These are phyloP conservation scores for Evernia prunastri DNA, from an alignment of 495 filamentous ascomycete genomes.

Conservation along the genomic window DNA sequence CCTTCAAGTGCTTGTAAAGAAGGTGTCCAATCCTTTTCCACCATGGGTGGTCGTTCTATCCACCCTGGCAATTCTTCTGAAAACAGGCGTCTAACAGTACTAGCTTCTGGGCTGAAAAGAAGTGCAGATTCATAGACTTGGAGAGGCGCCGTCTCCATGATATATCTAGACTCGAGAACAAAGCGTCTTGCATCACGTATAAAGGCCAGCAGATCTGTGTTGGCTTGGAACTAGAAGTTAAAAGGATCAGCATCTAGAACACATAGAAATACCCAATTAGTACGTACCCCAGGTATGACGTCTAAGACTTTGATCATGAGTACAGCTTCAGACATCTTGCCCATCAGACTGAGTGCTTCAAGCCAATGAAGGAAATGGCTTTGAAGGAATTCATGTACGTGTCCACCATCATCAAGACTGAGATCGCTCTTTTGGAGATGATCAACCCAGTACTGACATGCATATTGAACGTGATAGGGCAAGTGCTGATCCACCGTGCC, in stretches of 20 bases:
- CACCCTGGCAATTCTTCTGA: conserved; percentile 2
- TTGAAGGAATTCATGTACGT: conserved; percentile 23
- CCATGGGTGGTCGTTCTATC: conserved; percentile 13
- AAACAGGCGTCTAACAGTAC: conserved; percentile 9
- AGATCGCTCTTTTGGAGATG: conserved; percentile 25
- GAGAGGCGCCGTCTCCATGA: conserved; percentile 12
- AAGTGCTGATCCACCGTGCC: conserved; percentile 26
- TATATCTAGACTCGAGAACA: conserved; percentile 4
- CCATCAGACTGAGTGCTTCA: conserved; percentile 25
- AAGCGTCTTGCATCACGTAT: conserved; percentile 11
- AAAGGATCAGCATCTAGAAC: not conserved
- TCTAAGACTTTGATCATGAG: not conserved
- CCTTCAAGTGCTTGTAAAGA: conserved; percentile 22
- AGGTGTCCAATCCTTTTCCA: conserved; percentile 15
- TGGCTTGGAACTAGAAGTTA: conserved; percentile 6
- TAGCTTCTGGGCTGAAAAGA: conserved; percentile 12
- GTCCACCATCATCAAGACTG: conserved; percentile 15
- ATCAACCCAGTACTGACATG: conserved; percentile 31
- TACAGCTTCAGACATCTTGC: conserved; percentile 18
- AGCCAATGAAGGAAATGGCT: conserved; percentile 27
- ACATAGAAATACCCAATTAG: not conserved
- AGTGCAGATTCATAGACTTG: conserved; percentile 12
- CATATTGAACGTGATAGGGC: conserved; percentile 28
- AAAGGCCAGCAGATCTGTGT: not conserved
- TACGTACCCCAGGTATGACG: conserved; percentile 6